Conservation (phyloP, 441 rosid genomes). For the Pelargonium myrrhifolium region DNA sequence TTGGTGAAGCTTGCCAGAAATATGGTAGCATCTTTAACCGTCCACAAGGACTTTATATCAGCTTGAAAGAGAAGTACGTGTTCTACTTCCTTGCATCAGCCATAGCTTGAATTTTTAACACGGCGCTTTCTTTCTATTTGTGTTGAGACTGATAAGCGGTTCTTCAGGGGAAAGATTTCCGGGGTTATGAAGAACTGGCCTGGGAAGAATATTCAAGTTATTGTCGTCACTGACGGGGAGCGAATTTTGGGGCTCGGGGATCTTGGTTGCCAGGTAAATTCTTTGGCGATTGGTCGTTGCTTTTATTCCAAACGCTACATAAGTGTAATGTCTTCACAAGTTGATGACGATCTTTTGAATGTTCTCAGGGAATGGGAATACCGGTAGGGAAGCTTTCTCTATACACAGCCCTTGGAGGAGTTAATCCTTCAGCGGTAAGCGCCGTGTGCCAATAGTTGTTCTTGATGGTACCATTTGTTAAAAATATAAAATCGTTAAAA, state of each 20-base stretch:
- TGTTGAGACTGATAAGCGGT: constrained; percentile 8
- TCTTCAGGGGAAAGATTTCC: constrained; percentile 65
- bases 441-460: background rate
- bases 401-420: constrained; percentile 85
- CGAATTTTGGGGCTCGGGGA: constrained; percentile 70
- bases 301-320: too few species aligned
- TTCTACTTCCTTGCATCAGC: constrained; percentile 2
- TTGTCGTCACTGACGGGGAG: constrained; percentile 94
- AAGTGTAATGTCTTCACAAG: too few species aligned
- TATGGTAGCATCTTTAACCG: constrained; percentile 81
- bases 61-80: background rate
- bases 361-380: constrained; percentile 88
- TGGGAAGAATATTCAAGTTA: constrained; percentile 75
- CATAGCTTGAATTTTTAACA: background rate
- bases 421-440: constrained; percentile 83
- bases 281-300: too few species aligned
- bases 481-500: too few species aligned
- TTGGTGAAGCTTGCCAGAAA: constrained; percentile 97
- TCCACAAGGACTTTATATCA: background rate
- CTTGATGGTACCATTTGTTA: too few species aligned
- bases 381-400: constrained; percentile 93
- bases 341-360: background rate
- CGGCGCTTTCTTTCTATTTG: constrained; percentile 7
- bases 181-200: constrained; percentile 93
- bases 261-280: constrained; percentile 86